Evolutionary conservation across 2,329 filamentous ascomycete species (phyloP), one percentile per base, ranked within the genome.

Genomic region (Didymella lethalis): DNA sequence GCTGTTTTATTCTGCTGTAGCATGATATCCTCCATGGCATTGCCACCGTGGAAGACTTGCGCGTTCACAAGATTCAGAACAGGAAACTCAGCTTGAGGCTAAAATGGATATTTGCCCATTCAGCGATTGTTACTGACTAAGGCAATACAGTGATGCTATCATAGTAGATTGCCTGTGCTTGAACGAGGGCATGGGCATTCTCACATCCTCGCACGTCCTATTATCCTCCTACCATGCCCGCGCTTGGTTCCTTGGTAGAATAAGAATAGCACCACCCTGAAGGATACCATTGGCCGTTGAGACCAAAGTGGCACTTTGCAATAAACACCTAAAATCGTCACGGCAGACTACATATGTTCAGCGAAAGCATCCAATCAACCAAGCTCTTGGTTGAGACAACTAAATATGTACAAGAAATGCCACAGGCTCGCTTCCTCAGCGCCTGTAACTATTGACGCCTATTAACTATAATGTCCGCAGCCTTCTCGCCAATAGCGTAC

Each of bases 401-500:
- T 5, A 40, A 49, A 8, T 49, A 41, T 41, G 11, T 31, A 41
- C 34, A 40, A 49, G 34, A 31, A 40, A 14, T 26, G 2, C n/a
- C 4, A 29, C 12, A 18, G 38, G 20, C 7, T 2, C 23, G 26
- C 10, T 5, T n/a, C 14, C 20, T 28, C 14, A 16, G 7, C 62
- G 66, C 11, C 12, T 10, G 16, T 31, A 12, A 6, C 31, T 32
- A 32, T 4, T 32, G 12, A 5, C 54, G 36, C 36, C 64, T 64
- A n/a, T 57, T 64, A 50, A 66, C 72, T 25, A 76, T 75, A 2
- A 75, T 66, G 48, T 71, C 54, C 8, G 66, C 72, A 47, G 73
- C 74, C 61, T 74, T 76, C 62, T 76, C 74, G 11, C 68, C 69
- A 23, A 76, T 57, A 28, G 70, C 73, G 55, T 75, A 76, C 61